Base-by-base conservation (phyloP, 164 flowering plant species). In the Akebia trifoliata region DNA sequence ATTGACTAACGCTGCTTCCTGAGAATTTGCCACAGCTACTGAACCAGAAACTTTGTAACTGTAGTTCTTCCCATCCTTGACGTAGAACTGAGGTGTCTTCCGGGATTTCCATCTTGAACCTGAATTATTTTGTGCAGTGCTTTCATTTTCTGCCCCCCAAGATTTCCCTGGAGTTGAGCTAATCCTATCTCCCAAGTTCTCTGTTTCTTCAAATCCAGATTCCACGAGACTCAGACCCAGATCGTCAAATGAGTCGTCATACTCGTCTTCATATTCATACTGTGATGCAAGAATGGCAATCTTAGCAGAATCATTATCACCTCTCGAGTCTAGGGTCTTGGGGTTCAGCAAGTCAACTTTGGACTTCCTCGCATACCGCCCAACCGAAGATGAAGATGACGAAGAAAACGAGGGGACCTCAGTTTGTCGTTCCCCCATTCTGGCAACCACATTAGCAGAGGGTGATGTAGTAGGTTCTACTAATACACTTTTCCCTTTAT, bases 161-260 rank as follows among this genome's bases (percentile, higher is more conserved):
- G 78, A 59, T 56, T 61, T 76, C 18, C 77, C 69, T 2, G 48
- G 44, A 18, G 45, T 59, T 0, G 80, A 74, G 56, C 30, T 68
- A 38, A 67, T 51, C 51, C 69, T 73, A 11, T 79, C 88, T 37
- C 76, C 69, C 54, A 85, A 64, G 32, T 37, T 60, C 66, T 87
- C 95, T 24, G 68, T 62, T 57, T 83, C 96, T 49, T 81, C 95
- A 11, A 70, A 51, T 17, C 83, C 85, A 8, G 92, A 69, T 43
- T 87, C 98, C 28, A 55, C 85, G 44, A 85, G 74, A 53, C 79
- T 87, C 56, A 90, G 56, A 53, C 98, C 98, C 53, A 93, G 60
- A 62, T 93, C 98, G 72, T 93, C 98, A 69, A 87, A 87, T 12
- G 96, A 94, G 58, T 94, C 99, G 62, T 94, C 99, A 67, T 94